Evolutionary conservation across 164 flowering plant species (phyloP).

Genomic region (Berberis vulgaris): DNA sequence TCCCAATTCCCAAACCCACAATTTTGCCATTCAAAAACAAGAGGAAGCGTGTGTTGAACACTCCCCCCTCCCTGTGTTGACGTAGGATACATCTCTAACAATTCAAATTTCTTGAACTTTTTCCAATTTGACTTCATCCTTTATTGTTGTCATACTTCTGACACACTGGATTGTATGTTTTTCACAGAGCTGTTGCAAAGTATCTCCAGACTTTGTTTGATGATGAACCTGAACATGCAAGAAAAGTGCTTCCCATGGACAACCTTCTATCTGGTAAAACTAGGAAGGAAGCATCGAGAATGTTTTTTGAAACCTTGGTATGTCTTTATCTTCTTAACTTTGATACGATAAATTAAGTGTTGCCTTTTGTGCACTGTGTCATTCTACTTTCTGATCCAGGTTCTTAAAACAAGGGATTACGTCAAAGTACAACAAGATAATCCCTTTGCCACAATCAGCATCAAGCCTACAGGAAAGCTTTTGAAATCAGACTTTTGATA

Average conservation of each 20-base stretch:
- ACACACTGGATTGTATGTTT: not conserved
- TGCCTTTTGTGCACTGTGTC: not conserved
- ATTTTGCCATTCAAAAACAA: too few relatives aligned
- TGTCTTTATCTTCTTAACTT: slow-evolving; percentile 4
- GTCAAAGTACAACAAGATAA: slow-evolving; percentile 70
- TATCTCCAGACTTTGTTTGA: slow-evolving; percentile 74
- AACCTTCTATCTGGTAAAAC: slow-evolving; percentile 69
- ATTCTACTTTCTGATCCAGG: slow-evolving; percentile 38
- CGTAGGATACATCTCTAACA: too few relatives aligned
- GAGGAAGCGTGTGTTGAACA: too few relatives aligned
- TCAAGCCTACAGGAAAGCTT: slow-evolving; percentile 63
- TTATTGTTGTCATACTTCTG: slow-evolving; percentile 3
- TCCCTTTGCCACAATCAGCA: slow-evolving; percentile 46
- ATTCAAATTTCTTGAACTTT: not conserved
- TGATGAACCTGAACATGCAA: slow-evolving; percentile 51
- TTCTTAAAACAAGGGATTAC: slow-evolving; percentile 85
- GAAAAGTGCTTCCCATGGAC: slow-evolving; percentile 45
- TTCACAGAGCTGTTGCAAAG: slow-evolving; percentile 80
- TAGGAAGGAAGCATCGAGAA: slow-evolving; percentile 95
- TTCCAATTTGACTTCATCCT: not conserved
- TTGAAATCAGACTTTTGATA: slow-evolving; percentile 70
- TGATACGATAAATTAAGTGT: slow-evolving; percentile 4
- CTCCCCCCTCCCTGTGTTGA: too few relatives aligned
- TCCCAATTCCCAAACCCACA: too few relatives aligned
- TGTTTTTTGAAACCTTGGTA: slow-evolving; percentile 99